Conservation (phyloP, 2,329 filamentous ascomycete genomes). For the Phoma sp. region DNA sequence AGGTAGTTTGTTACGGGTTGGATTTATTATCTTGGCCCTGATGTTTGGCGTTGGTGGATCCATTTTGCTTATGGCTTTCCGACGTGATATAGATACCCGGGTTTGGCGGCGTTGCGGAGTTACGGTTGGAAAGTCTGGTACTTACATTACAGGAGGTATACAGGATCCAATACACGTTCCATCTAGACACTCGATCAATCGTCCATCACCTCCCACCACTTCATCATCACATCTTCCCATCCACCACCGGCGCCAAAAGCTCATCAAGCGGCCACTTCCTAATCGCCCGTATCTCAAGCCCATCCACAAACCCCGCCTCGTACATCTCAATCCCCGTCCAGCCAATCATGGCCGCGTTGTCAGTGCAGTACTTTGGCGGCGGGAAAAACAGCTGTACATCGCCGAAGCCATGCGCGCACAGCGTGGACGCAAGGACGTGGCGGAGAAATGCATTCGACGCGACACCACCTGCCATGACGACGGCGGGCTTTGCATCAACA, state of each 20-base stretch:
- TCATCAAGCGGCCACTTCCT: constrained; percentile 49
- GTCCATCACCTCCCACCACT: too few relatives aligned
- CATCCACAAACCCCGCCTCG: constrained; percentile 67
- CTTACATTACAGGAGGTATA: too few relatives aligned
- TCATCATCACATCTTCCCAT: constrained; percentile 17
- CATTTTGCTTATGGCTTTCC: too few relatives aligned
- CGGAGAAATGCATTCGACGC: constrained; percentile 83
- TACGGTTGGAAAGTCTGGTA: too few relatives aligned
- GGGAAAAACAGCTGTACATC: constrained; percentile 73
- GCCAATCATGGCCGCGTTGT: constrained; percentile 97
- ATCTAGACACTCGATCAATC: too few relatives aligned
- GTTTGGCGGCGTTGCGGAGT: too few relatives aligned
- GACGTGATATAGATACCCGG: too few relatives aligned
- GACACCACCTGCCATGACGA: constrained; percentile 90
- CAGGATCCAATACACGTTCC: too few relatives aligned
- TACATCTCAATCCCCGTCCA: constrained; percentile 96
- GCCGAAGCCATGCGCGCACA: constrained; percentile 72
- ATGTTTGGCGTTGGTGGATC: too few relatives aligned
- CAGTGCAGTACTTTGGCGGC: constrained; percentile 81
- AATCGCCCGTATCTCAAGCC: constrained; percentile 41
- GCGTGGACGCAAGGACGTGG: constrained; percentile 66
- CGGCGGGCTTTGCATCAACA: constrained; percentile 53
- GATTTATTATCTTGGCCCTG: too few relatives aligned
- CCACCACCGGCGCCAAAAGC: constrained; percentile 36
- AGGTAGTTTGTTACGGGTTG: too few relatives aligned